Evolutionary conservation across 139 green algal species (phyloP), one percentile per base, ranked within the genome.

Genomic region (Desmodesmus armatus): DNA sequence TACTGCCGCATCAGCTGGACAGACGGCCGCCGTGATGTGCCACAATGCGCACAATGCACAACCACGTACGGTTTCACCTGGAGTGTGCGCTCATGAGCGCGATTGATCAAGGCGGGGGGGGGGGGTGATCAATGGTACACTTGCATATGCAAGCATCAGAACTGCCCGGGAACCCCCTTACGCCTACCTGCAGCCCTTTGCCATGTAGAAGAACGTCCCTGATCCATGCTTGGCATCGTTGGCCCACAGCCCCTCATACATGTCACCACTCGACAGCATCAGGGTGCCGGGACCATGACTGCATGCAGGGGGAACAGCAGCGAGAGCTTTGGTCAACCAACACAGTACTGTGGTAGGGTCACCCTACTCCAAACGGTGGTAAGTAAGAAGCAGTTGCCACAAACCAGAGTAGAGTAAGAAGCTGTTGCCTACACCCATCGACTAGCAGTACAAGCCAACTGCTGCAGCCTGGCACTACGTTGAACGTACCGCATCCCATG

Each of bases 151-250:
- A 39, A 29, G 15, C 65, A 29, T 13, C 17, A 49, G 1, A 2
- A 2, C 74, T 62, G n/a, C n/a, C n/a, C n/a, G n/a, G n/a, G n/a
- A n/a, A n/a, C n/a, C n/a, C n/a, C n/a, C n/a, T n/a, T n/a, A n/a
- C n/a, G n/a, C n/a, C n/a, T 55, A 91, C 85, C 85, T 83, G 13
- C 90, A 79, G 23, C 87, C 90, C 62, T 91, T 92, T 49, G 33
- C 84, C 78, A 92, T 92, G 86, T 91, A 93, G 73, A 92, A 93
- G 78, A 88, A 93, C 19, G 83, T 90, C 7, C 93, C 93, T 23
- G 89, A 77, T 5, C 93, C 93, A 70, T 95, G 85, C 88, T 95
- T 96, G n/a, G 89, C 31, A 78, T 95, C 93, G 35, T 86, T n/a
- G 0, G 65, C 70, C 93, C 93, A 96, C 35, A 90, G 19, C 4